Evolutionary conservation across 257 asterid species (phyloP), one percentile per base, ranked within the genome.

Genomic region (Orobanche coerulescens): DNA sequence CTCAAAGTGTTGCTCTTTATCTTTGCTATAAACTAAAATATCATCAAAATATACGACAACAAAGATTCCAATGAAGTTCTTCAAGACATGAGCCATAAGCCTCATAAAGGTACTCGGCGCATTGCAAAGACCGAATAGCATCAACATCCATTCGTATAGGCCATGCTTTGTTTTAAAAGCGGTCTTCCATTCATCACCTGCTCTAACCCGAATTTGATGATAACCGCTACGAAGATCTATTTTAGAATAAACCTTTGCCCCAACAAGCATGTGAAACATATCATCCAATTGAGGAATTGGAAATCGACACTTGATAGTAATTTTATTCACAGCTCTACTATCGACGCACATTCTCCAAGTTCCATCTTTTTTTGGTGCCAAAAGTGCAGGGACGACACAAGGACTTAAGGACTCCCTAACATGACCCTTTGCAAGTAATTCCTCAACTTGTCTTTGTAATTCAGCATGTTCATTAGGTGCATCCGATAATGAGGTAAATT

Each of bases 151-250:
- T 9, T 54, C 58, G 7, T 15, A 55, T 4, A 65, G 8, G 1
- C 64, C 26, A 4, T 37, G 24, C 4, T 8, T 6, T 0, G 18
- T 65, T 40, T 55, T 53, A 8, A 65, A 65, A 0, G 33, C 3
- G 0, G 57, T 65, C 14, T 65, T 65, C 63, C 70, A 53, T 10
- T 53, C 55, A 19, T 65, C 53, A 4, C 63, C 44, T 3, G 11
- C 16, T 2, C 34, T 4, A 0, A 40, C 39, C 2, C 15, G 28
- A 11, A 65, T 25, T 2, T 65, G 63, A 46, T 37, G 33, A 5
- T 65, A 36, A n/a, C n/a, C n/a, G n/a, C n/a, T n/a, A n/a, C n/a
- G n/a, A n/a, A n/a, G n/a, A n/a, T n/a, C n/a, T n/a, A 13, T 33
- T 11, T 18, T 65, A 36, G 43, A 3, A 36, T 3, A 36, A 7